Evolutionary conservation across 2,329 filamentous ascomycete species (phyloP), one percentile per base, ranked within the genome.

Genomic region (Fusarium azukiicola): DNA sequence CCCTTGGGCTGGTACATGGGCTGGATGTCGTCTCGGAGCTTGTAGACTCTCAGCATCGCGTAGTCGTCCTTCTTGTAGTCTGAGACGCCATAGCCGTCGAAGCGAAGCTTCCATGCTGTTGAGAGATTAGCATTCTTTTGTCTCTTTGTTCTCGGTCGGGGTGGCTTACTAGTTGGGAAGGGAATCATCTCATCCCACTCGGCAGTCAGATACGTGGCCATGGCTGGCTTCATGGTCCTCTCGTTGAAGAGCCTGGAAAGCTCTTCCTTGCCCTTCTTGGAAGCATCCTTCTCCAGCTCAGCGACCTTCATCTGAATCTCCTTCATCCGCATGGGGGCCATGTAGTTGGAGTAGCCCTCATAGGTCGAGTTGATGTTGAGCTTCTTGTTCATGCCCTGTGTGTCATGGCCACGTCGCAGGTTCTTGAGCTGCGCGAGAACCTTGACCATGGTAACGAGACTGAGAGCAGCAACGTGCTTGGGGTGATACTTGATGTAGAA

Each of bases 161-260:
- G 21, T 4, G 38, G 49, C 74, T 73, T 73, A 77, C 74, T 77
- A 4, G 64, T 74, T 3, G 74, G 79, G 75, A 81, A 81, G 6
- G 81, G 78, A 5, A 83, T 52, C 64, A 82, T 76, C 49, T 82
- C 77, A 63, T 80, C 81, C 78, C 79, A 81, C 13, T 73, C 72
- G 2, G 76, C 71, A 3, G 78, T 81, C 5, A 82, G 69, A 16
- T 81, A 81, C 2, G 80, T 81, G 17, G 76, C 72, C 36, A 75
- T 69, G 19, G 64, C 50, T 14, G 75, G 77, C 49, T 66, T 74
- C 63, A 66, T 49, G 2, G 42, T 23, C 6, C 44, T 46, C 16
- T 46, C 21, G 32, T 66, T 66, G 21, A 66, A 66, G 14, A 66
- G 44, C 27, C 44, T 66, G 1, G 63, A 44, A 75, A 58, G 44